Evolutionary conservation across 345 rosid species (phyloP).

Genomic region (Cardamine occulta): DNA sequence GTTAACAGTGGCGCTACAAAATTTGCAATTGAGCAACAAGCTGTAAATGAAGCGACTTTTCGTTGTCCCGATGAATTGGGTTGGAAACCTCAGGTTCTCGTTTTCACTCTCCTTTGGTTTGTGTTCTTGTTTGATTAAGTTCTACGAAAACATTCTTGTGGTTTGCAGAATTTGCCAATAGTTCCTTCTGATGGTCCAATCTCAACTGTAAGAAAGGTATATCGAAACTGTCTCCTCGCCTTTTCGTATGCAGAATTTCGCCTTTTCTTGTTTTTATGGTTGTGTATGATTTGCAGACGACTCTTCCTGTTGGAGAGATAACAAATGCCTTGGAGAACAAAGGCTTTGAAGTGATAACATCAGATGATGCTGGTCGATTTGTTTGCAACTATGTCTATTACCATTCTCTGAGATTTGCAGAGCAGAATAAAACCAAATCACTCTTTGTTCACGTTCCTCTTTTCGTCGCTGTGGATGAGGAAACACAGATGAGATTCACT

Average conservation of each 20-base stretch:
- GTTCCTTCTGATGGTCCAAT: slow-evolving; percentile 81
- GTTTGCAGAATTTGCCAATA: slow-evolving; percentile 79
- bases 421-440: slow-evolving; percentile 69
- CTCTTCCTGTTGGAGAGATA: slow-evolving; percentile 67
- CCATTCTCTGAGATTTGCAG: slow-evolving; percentile 92
- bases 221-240: not conserved
- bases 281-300: slow-evolving; percentile 53
- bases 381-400: slow-evolving; percentile 98
- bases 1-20: slow-evolving; percentile 93
- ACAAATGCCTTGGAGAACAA: slow-evolving; percentile 62
- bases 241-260: not conserved
- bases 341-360: slow-evolving; percentile 77
- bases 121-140: not conserved
- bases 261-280: not conserved
- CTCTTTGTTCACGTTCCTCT: slow-evolving; percentile 97
- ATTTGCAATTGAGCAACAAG: slow-evolving; percentile 91
- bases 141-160: slow-evolving; percentile 10
- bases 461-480: slow-evolving; percentile 83
- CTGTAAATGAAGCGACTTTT: slow-evolving; percentile 95
- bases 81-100: slow-evolving; percentile 94
- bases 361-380: slow-evolving; percentile 95
- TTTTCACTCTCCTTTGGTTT: slow-evolving; percentile 24
- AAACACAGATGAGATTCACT: slow-evolving; percentile 88
- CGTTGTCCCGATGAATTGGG: slow-evolving; percentile 98
- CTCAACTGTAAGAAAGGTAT: slow-evolving; percentile 75